Base-by-base conservation (phyloP, 306 rosid genomes). In the Albizia julibrissin region DNA sequence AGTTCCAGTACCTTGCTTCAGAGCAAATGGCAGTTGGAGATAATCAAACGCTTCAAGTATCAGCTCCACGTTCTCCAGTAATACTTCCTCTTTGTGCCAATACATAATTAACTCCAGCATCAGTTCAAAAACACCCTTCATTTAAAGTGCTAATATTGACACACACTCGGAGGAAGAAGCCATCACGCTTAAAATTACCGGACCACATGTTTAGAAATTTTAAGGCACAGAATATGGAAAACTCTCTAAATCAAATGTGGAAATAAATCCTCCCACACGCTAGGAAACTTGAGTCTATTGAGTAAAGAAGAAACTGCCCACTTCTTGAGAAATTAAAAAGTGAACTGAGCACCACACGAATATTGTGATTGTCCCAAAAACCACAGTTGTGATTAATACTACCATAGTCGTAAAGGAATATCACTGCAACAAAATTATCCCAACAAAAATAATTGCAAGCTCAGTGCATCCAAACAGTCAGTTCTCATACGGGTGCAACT, bases 31-130 rank as follows among this genome's bases (percentile, higher is more conserved):
- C 87, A 95, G 87, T 84, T 87, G 95, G 72, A 95, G 95, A 89
- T 95, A 93, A 86, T 95, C 99, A 72, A 93, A 95, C 33, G 99
- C 99, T 81, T 95, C 98, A 74, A 93, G 93, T 85, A 86, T 93
- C 62, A 95, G 92, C 92, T 95, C 98, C 74, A 93, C 97, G 87
- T 95, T 89, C 87, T 95, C 99, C 89, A 95, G 80, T 44, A 93
- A 88, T 19, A 95, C 94, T 90, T 89, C 97, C 91, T 91, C 99
- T 95, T 79, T 44, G 74, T 58, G 56, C 79, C 69, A 74, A 81
- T 66, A 87, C 49, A 62, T 47, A 59, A 40, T 69, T 44, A 75
- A 79, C 69, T 34, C 75, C 80, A 79, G 79, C 59, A 80, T 79
- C 77, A 85, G 78, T 72, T 62, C 78, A 61, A 34, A 54, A 59